These are phyloP conservation scores for Amaranthus cruentus DNA, from an alignment of 148 eudicot species.

Conservation along the genomic window DNA sequence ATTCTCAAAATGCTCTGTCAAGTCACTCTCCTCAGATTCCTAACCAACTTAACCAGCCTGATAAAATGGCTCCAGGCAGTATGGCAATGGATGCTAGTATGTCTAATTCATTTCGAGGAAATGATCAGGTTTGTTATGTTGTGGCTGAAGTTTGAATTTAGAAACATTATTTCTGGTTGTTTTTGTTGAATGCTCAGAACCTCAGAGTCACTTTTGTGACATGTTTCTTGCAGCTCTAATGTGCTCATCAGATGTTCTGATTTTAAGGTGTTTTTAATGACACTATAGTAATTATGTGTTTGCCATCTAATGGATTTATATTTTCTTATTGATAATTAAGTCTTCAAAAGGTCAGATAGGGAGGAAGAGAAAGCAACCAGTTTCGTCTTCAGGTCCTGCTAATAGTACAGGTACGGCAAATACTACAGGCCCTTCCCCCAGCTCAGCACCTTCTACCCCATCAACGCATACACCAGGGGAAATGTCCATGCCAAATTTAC, in stretches of 20 bases:
- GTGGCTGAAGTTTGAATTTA: background rate
- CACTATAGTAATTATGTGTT: background rate
- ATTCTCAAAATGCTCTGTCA: conserved; percentile 44
- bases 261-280: background rate
- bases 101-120: conserved; percentile 58
- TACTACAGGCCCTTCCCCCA: conserved; percentile 91
- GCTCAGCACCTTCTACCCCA: conserved; percentile 95
- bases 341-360: conserved; percentile 76
- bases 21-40: conserved; percentile 54
- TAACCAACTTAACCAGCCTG: conserved; percentile 27
- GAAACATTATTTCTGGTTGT: background rate
- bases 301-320: no score
- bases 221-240: background rate
- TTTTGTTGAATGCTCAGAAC: background rate
- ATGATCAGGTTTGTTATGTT: conserved; percentile 52
- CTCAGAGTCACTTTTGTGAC: background rate
- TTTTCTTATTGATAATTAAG: conserved; percentile 21
- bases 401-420: conserved; percentile 94
- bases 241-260: background rate
- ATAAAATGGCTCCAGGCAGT: no score
- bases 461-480: conserved; percentile 85
- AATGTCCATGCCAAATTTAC: conserved; percentile 65
- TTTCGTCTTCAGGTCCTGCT: conserved; percentile 85
- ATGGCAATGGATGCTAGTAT: conserved; percentile 33
- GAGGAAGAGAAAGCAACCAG: conserved; percentile 86